Percentiles rank a stretch among this genome's conserved stretches.
Conservation (phyloP, 108 stramenopile species). For the Mediolabrus comicus region DNA sequence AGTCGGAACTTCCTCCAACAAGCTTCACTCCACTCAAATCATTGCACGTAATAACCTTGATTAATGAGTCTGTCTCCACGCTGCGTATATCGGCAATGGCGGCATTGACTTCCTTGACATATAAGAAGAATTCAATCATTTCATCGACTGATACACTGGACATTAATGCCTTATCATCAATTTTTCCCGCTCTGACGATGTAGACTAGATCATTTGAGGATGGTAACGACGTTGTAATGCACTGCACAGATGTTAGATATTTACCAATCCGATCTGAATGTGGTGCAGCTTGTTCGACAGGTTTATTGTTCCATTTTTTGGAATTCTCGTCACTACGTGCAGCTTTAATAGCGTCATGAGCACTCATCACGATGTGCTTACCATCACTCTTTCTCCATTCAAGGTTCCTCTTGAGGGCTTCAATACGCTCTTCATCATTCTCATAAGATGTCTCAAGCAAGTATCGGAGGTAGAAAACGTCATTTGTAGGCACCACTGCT, state of each 20-base stretch:
- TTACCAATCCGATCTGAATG: constrained; percentile 41
- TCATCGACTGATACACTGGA: constrained; percentile 47
- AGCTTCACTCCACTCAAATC: constrained; percentile 70
- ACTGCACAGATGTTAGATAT: constrained; percentile 49
- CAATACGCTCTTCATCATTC: constrained; percentile 27
- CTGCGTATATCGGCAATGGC: constrained; percentile 65
- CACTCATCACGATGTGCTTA: constrained; percentile 52
- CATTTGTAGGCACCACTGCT: constrained; percentile 21
- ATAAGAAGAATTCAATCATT: constrained; percentile 79
- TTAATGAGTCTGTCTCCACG: constrained; percentile 44
- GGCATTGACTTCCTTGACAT: constrained; percentile 77
- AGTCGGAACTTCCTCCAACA: constrained; percentile 58
- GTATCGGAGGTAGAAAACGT: constrained; percentile 78
- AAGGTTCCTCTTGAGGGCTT: constrained; percentile 41
- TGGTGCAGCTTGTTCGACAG: constrained; percentile 61
- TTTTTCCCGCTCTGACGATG: constrained; percentile 81
- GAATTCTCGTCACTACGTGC: constrained; percentile 30
- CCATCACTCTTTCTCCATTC: constrained; percentile 61
- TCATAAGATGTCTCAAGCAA: constrained; percentile 39
- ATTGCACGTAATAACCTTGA: constrained; percentile 68
- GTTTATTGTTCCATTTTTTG: constrained; percentile 74
- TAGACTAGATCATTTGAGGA: constrained; percentile 67
- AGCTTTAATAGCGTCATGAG: constrained; percentile 46
- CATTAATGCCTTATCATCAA: constrained; percentile 80
- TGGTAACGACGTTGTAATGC: constrained; percentile 52